Evolutionary conservation across 257 asterid genomes (phyloP).

Genomic region (Forsythia suspensa): DNA sequence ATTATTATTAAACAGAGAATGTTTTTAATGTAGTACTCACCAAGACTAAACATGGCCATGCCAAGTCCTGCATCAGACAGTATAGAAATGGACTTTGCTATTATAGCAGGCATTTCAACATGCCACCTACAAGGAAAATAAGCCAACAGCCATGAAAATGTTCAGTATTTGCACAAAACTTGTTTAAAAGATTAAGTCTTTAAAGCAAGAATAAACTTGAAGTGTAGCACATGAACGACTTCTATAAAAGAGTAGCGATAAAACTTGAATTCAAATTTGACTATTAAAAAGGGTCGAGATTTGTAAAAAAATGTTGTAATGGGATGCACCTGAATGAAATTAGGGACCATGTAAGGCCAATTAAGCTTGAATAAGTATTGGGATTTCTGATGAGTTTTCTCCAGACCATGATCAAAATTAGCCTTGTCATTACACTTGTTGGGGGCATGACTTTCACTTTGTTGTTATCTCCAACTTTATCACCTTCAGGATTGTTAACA

Average conservation of each 20-base stretch:
- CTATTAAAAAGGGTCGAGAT: neutral
- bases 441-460: constrained; percentile 80
- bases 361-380: constrained; percentile 88
- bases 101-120: constrained; percentile 87
- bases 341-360: constrained; percentile 86
- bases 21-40: constrained; percentile 37
- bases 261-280: no score
- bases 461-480: constrained; percentile 45
- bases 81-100: constrained; percentile 86
- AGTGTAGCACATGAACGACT: neutral
- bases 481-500: constrained; percentile 36
- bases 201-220: neutral
- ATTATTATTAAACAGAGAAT: neutral
- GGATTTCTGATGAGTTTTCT: constrained; percentile 94
- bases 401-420: constrained; percentile 96
- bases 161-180: neutral
- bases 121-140: constrained; percentile 62
- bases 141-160: neutral
- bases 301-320: neutral
- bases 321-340: constrained; percentile 75
- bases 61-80: constrained; percentile 99
- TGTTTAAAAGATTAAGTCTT: neutral
- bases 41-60: constrained; percentile 99
- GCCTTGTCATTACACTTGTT: constrained; percentile 95
- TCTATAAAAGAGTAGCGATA: no score